phyloP scores from a whole-genome alignment of 768 basidiomycete genomes.

The Daedaleopsis sinensis region DNA sequence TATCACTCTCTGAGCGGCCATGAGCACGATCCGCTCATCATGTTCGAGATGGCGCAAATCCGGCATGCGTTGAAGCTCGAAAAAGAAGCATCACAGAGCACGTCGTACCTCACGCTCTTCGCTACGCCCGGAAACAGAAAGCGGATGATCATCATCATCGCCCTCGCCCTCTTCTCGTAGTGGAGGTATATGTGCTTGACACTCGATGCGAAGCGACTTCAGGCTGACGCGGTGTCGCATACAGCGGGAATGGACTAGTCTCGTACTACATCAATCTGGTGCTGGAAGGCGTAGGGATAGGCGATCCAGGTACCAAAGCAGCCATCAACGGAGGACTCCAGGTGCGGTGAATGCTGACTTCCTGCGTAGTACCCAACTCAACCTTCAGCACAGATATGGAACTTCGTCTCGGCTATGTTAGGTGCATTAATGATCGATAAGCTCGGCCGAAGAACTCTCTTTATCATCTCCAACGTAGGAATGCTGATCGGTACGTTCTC shows the following conservation, averaged over 20 bases:
- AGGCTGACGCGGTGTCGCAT: neutral
- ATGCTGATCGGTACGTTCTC: slow-evolving; percentile 52
- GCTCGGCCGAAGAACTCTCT: slow-evolving; percentile 69
- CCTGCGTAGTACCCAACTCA: no score
- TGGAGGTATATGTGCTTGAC: slow-evolving; percentile 34
- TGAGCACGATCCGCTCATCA: slow-evolving; percentile 58
- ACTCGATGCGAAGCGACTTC: neutral
- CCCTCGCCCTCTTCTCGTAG: slow-evolving; percentile 57
- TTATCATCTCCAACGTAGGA: slow-evolving; percentile 64
- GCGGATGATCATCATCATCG: slow-evolving; percentile 55
- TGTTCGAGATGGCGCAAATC: slow-evolving; percentile 64
- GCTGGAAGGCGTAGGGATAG: slow-evolving; percentile 65
- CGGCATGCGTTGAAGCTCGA: slow-evolving; percentile 68
- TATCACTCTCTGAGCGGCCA: slow-evolving; percentile 71
- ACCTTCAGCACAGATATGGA: slow-evolving; percentile 50
- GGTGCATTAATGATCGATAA: slow-evolving; percentile 69
- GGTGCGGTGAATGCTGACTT: slow-evolving; percentile 30
- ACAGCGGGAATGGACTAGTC: slow-evolving; percentile 67
- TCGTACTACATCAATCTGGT: slow-evolving; percentile 77
- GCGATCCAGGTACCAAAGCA: slow-evolving; percentile 52
- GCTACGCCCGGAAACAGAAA: slow-evolving; percentile 51
- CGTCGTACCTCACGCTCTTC: slow-evolving; percentile 49
- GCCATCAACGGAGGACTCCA: slow-evolving; percentile 67
- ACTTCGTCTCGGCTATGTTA: slow-evolving; percentile 57
- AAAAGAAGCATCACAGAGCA: slow-evolving; percentile 50